Evolutionary conservation across 1,139 yeast species (phyloP), one percentile per base, ranked within the genome.

Genomic region (Chernovozyma aurita): DNA sequence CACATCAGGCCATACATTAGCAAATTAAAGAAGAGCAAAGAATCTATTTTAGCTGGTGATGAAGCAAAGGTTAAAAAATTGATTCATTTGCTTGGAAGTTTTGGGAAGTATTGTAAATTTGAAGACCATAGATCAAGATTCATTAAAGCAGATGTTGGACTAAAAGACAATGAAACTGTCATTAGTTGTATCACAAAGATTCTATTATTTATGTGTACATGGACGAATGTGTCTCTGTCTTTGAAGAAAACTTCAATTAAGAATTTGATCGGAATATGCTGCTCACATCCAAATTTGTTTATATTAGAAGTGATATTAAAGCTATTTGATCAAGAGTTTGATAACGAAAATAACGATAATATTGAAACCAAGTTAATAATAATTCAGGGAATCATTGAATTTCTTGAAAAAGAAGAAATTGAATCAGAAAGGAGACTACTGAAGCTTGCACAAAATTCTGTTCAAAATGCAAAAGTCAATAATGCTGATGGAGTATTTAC

Each of bases 91-190:
- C 52, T 85, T 9, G 88, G 95, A 0, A 73, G 75, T 34, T 76
- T 86, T 57, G 94, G 90, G 0, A 67, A 81, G 34, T 74, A 73
- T 46, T 82, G 92, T 47, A 63, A 74, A 15, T 69, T 85, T 39
- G 83, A 78, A 39, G 54, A 52, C 1, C 57, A 68, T 37, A 57
- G 73, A 24, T 59, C 56, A 0, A 35, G 66, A 1, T 76, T 82
- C 45, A 32, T 59, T 6, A 59, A 56, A 13, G 53, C 72, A 1
- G 52, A 54, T 1, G 36, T 75, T 12, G 75, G 75, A 2, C 49
- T 80, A 41, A 65, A 66, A 36, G 61, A 61, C 0, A 70, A 67
- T 13, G 88, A 80, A 44, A 65, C 80, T 1, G 66, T 81, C 0
- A 62, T 69, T 32, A 78, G 78, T 44, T 63, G 76, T 35, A 59